These are phyloP conservation scores for Cryoendolithus antarcticus DNA, from an alignment of 2,329 filamentous ascomycete species.

Conservation along the genomic window DNA sequence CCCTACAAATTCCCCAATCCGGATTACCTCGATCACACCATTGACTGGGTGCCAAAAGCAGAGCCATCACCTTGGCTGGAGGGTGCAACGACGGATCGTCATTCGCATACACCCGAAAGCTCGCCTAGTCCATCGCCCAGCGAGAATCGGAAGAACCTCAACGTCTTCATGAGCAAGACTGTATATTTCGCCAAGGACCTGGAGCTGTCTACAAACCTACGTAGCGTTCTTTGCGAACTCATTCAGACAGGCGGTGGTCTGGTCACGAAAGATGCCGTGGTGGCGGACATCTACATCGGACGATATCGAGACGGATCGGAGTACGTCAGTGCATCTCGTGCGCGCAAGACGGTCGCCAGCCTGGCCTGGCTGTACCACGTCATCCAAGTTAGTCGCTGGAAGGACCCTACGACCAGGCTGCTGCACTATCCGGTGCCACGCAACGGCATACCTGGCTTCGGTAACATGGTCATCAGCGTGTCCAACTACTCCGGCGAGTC, in stretches of 20 bases:
- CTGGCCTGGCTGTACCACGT: slow-evolving; percentile 88
- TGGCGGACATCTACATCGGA: slow-evolving; percentile 75
- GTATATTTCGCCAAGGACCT: slow-evolving; percentile 69
- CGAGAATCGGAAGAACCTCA: slow-evolving; percentile 40
- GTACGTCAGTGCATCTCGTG: slow-evolving; percentile 64
- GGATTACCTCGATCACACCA: slow-evolving; percentile 49
- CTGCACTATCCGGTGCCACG: slow-evolving; percentile 81
- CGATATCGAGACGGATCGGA: slow-evolving; percentile 71
- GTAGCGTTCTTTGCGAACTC: slow-evolving; percentile 55
- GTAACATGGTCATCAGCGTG: slow-evolving; percentile 65
- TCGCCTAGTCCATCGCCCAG: slow-evolving; percentile 29
- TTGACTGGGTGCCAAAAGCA: slow-evolving; percentile 10
- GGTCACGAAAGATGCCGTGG: slow-evolving; percentile 51
- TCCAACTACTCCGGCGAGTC: slow-evolving; percentile 97
- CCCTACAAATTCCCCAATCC: slow-evolving; percentile 81
- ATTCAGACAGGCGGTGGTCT: slow-evolving; percentile 60
- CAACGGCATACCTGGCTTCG: slow-evolving; percentile 66
- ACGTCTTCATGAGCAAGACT: slow-evolving; percentile 65
- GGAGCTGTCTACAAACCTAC: slow-evolving; percentile 53
- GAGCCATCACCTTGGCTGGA: slow-evolving; percentile 38
- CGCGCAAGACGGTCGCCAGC: slow-evolving; percentile 76
- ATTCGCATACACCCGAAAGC: slow-evolving; percentile 27
- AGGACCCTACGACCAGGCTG: slow-evolving; percentile 66
- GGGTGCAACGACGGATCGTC: slow-evolving; percentile 48
- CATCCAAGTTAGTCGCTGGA: slow-evolving; percentile 81